Conservation (phyloP, 177 flowering plant species). For the Vitis hybrid region DNA sequence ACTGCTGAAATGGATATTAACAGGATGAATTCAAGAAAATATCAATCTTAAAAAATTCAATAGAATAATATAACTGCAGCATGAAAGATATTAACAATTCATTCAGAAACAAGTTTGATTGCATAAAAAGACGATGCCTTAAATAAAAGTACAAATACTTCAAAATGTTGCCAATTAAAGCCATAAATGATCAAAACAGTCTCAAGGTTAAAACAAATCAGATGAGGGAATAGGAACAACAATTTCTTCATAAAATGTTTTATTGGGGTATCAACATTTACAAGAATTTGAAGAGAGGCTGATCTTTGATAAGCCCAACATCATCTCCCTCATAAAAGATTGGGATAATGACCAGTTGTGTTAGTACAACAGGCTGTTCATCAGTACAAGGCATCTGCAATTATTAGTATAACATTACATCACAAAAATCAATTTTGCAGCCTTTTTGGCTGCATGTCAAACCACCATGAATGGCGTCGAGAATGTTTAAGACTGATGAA, state of each 20-base stretch:
- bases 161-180: not conserved
- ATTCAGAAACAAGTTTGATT: too few species aligned
- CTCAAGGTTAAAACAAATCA: too few species aligned
- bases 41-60: too few species aligned
- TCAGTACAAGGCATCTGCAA: not conserved
- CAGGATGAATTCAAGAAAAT: too few species aligned
- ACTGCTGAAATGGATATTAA: too few species aligned
- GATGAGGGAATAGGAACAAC: too few species aligned
- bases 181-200: not conserved
- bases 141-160: too few species aligned
- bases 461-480: not conserved
- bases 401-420: slow-evolving; percentile 6
- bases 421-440: slow-evolving; percentile 3
- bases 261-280: slow-evolving; percentile 9
- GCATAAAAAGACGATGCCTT: too few species aligned
- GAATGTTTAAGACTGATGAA: not conserved
- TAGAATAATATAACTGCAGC: too few species aligned
- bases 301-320: not conserved
- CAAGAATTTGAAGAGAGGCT: slow-evolving; percentile 5
- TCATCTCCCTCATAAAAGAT: slow-evolving; percentile 16
- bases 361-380: not conserved
- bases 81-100: too few species aligned
- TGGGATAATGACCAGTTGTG: slow-evolving; percentile 9
- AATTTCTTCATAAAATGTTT: not conserved
- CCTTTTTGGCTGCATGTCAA: not conserved